Evolutionary conservation across 177 flowering plant species (phyloP), one percentile per base, ranked within the genome.

Genomic region (Vitis hybrid): DNA sequence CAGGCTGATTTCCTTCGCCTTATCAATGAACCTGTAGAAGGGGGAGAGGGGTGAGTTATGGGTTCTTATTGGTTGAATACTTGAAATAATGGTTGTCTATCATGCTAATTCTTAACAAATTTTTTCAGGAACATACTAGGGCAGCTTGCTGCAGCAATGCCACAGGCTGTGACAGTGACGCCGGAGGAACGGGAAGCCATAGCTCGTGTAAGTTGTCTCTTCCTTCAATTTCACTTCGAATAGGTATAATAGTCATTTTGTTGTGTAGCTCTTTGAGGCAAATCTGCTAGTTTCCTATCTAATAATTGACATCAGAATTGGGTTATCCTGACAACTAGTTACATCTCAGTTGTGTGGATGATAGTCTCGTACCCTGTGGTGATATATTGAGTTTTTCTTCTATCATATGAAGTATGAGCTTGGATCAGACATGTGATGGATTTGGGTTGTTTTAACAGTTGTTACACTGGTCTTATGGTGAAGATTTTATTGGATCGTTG

Each of bases 171-270:
- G 23, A 71, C 83, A 2, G 97, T 93, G 32, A 92, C 97, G 6
- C 96, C 91, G 1, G 97, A 89, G 77, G 98, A 93, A 75, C 87
- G 88, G 57, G 98, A 88, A 78, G 98, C 97, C 54, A 90, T 93
- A 32, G 92, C 87, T 78, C 91, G 96, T 50, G 98, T 92, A 80
- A 83, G 92, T 80, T 76, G 48, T 14, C 19, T 15, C 57, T 14
- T 63, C 21, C 26, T 56, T 58, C 59, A 10, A 14, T 11, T 45
- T 23, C 26, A 58, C 15, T 58, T n/a, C 0, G 45, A 7, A 39
- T 39, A 7, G 6, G 45, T 26, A 39, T 5, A 5, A 39, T 7
- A 39, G 6, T 39, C 45, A 39, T 39, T 39, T 39, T 5, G 45
- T 39, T 39, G 45, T 39, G 7, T 39, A 4, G 45, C 45, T 39